These are phyloP conservation scores for Hypericum perforatum DNA, from an alignment of 345 rosid genomes.

Conservation along the genomic window DNA sequence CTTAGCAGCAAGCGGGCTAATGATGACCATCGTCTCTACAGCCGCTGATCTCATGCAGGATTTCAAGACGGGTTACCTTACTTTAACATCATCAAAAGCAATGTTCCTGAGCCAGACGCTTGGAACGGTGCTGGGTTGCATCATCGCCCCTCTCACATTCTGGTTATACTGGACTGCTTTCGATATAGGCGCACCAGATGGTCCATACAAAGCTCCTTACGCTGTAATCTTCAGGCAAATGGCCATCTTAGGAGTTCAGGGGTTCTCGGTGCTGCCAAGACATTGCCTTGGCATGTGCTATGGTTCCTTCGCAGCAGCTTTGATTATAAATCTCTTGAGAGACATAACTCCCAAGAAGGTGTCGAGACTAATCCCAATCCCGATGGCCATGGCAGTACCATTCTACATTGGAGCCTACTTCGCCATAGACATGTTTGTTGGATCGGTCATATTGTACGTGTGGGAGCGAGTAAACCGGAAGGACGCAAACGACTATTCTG, in stretches of 20 bases:
- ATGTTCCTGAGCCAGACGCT: constrained; percentile 81
- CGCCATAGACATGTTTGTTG: constrained; percentile 82
- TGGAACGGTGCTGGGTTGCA: constrained; percentile 89
- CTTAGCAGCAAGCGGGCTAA: constrained; percentile 73
- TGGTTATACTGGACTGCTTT: constrained; percentile 86
- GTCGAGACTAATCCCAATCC: constrained; percentile 76
- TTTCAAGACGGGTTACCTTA: constrained; percentile 83
- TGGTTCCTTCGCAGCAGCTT: constrained; percentile 58
- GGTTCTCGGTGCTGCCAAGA: constrained; percentile 71
- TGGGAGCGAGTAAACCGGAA: constrained; percentile 65
- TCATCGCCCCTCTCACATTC: constrained; percentile 80
- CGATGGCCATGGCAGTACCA: constrained; percentile 90
- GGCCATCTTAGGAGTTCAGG: constrained; percentile 75
- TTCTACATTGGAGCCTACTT: constrained; percentile 89
- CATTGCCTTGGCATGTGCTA: constrained; percentile 67
- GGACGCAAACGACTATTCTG: constrained; percentile 64
- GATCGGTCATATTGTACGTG: constrained; percentile 56
- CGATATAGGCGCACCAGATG: constrained; percentile 72
- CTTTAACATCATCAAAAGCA: constrained; percentile 80
- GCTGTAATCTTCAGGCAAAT: constrained; percentile 82
- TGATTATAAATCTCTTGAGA: constrained; percentile 51
- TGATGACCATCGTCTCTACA: constrained; percentile 89
- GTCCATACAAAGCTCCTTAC: constrained; percentile 83
- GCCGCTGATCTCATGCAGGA: constrained; percentile 99
- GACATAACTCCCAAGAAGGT: constrained; percentile 56